These are phyloP conservation scores for Scheffersomyces lignicola DNA, from an alignment of 1,139 yeast genomes.

Conservation along the genomic window DNA sequence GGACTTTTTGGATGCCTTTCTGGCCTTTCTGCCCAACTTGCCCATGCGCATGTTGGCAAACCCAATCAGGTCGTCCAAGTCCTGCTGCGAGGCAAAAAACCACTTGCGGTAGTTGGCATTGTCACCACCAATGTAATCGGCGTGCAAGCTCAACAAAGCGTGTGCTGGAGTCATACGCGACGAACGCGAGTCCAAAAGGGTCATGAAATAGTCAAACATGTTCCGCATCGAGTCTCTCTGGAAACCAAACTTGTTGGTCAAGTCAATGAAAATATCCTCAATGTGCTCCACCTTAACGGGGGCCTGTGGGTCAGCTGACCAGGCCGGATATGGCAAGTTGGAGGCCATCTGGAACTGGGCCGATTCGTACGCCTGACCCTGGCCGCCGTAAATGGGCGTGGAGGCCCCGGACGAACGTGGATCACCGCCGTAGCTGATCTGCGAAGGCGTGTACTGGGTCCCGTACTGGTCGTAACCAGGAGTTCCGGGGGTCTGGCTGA, in stretches of 20 bases:
- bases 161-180: slow-evolving; percentile 97
- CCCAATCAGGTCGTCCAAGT: slow-evolving; percentile 43
- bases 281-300: slow-evolving; percentile 83
- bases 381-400: slow-evolving; percentile 88
- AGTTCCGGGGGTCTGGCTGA: slow-evolving; percentile 68
- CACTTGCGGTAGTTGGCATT: slow-evolving; percentile 46
- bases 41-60: slow-evolving; percentile 70
- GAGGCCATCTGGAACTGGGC: slow-evolving; percentile 60
- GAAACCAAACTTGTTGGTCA: slow-evolving; percentile 91
- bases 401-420: slow-evolving; percentile 92
- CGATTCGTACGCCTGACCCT: slow-evolving; percentile 63
- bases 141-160: slow-evolving; percentile 88
- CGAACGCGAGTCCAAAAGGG: slow-evolving; percentile 88
- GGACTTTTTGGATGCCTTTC: slow-evolving; percentile 54
- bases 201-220: slow-evolving; percentile 95
- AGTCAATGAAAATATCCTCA: slow-evolving; percentile 86
- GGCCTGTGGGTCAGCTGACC: slow-evolving; percentile 90
- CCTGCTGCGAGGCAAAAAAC: slow-evolving; percentile 46
- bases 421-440: slow-evolving; percentile 74
- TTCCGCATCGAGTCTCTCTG: slow-evolving; percentile 97
- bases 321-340: slow-evolving; percentile 86
- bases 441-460: slow-evolving; percentile 78
- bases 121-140: slow-evolving; percentile 75
- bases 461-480: slow-evolving; percentile 68
- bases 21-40: slow-evolving; percentile 56